phyloP scores from a whole-genome alignment of 495 filamentous ascomycete genomes.

The Choiromyces venosus region DNA sequence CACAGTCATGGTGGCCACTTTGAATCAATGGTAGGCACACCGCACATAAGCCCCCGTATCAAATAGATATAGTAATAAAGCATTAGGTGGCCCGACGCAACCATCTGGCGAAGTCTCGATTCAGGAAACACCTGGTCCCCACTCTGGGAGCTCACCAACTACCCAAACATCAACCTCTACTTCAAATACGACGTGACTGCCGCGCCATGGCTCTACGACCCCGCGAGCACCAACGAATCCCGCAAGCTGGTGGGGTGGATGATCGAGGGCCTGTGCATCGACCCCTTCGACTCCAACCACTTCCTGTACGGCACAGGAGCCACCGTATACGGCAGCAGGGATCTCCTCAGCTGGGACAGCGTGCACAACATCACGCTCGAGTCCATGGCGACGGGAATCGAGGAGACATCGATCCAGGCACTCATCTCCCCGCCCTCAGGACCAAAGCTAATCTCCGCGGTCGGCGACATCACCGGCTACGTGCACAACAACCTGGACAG shows the following conservation, averaged over 20 bases:
- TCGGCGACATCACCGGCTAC: conserved; percentile 59
- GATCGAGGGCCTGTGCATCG: conserved; percentile 57
- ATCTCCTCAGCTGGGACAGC: conserved; percentile 47
- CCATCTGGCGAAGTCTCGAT: conserved; percentile 52
- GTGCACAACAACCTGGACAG: conserved; percentile 47
- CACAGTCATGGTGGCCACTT: conserved; percentile 52
- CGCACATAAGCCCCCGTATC: too few relatives aligned
- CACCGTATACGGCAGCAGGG: conserved; percentile 51
- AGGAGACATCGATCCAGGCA: conserved; percentile 54
- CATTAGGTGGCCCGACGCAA: conserved; percentile 51
- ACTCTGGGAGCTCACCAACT: conserved; percentile 53
- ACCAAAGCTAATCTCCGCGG: conserved; percentile 52
- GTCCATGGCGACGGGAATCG: conserved; percentile 55
- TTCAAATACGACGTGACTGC: conserved; percentile 44
- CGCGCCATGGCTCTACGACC: conserved; percentile 40
- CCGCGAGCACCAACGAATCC: conserved; percentile 31
- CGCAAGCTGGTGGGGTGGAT: conserved; percentile 57
- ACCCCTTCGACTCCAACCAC: conserved; percentile 57
- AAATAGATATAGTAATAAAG: background rate
- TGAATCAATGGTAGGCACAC: conserved; percentile 50
- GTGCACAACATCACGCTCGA: conserved; percentile 50
- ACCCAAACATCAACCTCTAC: conserved; percentile 48
- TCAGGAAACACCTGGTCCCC: conserved; percentile 52
- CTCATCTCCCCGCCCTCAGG: conserved; percentile 53
- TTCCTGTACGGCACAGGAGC: conserved; percentile 57